These are phyloP conservation scores for Apodospora peruviana DNA, from an alignment of 495 filamentous ascomycete species.

Conservation along the genomic window DNA sequence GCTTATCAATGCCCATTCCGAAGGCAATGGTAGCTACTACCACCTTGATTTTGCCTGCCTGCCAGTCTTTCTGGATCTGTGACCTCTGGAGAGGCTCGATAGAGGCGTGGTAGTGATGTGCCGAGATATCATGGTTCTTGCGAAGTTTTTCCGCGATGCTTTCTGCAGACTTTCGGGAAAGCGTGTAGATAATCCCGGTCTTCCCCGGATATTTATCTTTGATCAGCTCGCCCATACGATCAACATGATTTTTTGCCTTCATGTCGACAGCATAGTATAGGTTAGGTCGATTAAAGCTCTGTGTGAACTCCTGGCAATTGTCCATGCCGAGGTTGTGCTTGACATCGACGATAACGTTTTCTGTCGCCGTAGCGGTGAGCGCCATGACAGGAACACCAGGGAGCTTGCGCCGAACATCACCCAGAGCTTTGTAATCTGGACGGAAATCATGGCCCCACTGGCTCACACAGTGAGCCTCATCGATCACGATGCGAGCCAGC, in stretches of 20 bases:
- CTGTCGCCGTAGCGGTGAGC: slow-evolving; percentile 88
- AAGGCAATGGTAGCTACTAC: slow-evolving; percentile 99
- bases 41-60: slow-evolving; percentile 68
- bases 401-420: slow-evolving; percentile 60
- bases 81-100: slow-evolving; percentile 60
- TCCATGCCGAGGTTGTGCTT: slow-evolving; percentile 80
- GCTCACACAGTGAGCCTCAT: slow-evolving; percentile 97
- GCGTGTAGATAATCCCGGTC: slow-evolving; percentile 90
- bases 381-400: slow-evolving; percentile 85
- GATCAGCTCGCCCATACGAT: slow-evolving; percentile 69
- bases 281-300: slow-evolving; percentile 94
- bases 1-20: slow-evolving; percentile 98
- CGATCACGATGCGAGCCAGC: slow-evolving; percentile 88
- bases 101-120: slow-evolving; percentile 80
- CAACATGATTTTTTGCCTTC: slow-evolving; percentile 49
- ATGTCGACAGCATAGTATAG: slow-evolving; percentile 74
- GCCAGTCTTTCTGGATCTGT: slow-evolving; percentile 73
- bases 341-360: slow-evolving; percentile 85
- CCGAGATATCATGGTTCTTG: slow-evolving; percentile 57
- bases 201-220: slow-evolving; percentile 57
- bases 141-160: slow-evolving; percentile 64
- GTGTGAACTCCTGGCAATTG: slow-evolving; percentile 68
- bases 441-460: slow-evolving; percentile 99
- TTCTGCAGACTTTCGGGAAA: slow-evolving; percentile 81
- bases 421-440: slow-evolving; percentile 88